Base-by-base conservation (phyloP, 2,329 filamentous ascomycete species). In the Penicillium sp. region DNA sequence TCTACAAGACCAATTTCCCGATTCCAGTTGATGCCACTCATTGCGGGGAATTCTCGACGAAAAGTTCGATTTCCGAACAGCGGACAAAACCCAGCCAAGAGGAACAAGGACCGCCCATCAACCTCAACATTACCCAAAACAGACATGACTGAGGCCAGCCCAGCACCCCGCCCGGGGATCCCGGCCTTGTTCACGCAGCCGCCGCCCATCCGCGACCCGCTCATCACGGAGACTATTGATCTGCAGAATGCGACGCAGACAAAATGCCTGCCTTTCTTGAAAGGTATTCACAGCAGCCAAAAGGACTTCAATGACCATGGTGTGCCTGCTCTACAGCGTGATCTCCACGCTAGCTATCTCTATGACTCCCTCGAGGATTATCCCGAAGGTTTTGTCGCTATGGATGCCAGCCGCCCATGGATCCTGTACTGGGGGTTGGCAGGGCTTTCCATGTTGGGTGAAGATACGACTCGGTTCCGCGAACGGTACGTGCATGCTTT, bases 381-480 rank as follows among this genome's bases (percentile, higher is more conserved):
- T 57, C 90, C 93, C 0, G 76, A 82, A 7, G 78, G 77, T 3
- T 96, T 88, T 73, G 85, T 87, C 48, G 81, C 81, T 45, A 84
- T 91, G 62, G 94, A 99, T 78, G 88, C 94, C 30, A 92, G 89
- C 69, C 81, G 93, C 51, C 92, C 94, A 9, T 99, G 94, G 94
- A 83, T 96, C 67, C 81, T 96, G 60, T 97, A 97, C 76, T 99
- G 94, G 94, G 89, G 84, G 49, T 78, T 97, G 50, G 84, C 87
- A 32, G 91, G 84, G 2, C 78, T 99, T 60, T 79, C 82, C 26
- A 79, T 92, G 32, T 77, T 99, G 46, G 91, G 90, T 44, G 84
- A 91, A 68, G 90, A 96, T 69, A 73, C 84, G 36, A 78, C 75
- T 7, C 66, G 70, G 51, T 93, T 90, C 72, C 83, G 87, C 52